These are phyloP conservation scores for Pestalotiopsis sp. DNA, from an alignment of 2,329 filamentous ascomycete species.

Conservation along the genomic window DNA sequence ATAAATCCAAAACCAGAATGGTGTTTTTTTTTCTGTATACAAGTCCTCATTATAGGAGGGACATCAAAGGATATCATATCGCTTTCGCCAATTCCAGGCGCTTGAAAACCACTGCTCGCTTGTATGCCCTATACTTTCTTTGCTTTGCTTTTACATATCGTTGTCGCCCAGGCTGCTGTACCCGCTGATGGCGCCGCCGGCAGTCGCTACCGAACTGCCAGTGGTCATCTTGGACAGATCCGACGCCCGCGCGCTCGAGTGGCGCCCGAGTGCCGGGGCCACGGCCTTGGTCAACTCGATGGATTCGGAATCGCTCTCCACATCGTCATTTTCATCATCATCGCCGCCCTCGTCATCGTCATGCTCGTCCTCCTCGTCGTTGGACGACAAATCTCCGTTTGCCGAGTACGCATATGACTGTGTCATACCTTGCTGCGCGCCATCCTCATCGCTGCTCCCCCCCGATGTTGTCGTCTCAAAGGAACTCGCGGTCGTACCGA, in stretches of 20 bases:
- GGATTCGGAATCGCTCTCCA: conserved; percentile 69
- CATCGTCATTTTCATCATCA: conserved; percentile 72
- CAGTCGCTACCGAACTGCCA: conserved; percentile 78
- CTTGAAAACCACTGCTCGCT: neutral
- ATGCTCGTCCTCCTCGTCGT: conserved; percentile 86
- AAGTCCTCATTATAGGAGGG: neutral
- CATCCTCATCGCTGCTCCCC: conserved; percentile 18
- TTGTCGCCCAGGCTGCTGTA: conserved; percentile 58
- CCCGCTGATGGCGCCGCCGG: conserved; percentile 70
- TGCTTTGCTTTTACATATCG: neutral
- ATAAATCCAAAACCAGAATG: neutral
- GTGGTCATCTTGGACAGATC: conserved; percentile 85
- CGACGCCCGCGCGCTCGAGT: conserved; percentile 74
- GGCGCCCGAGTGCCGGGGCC: conserved; percentile 56
- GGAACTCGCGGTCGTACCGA: conserved; percentile 46
- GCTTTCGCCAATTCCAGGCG: conserved; percentile 2
- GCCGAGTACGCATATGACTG: conserved; percentile 71
- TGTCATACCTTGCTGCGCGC: conserved; percentile 16
- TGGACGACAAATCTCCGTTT: conserved; percentile 78
- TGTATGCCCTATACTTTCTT: neutral
- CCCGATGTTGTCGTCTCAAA: conserved; percentile 25
- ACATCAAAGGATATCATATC: conserved; percentile 12
- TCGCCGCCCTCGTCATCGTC: conserved; percentile 71
- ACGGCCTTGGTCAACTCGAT: conserved; percentile 72
- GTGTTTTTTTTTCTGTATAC: neutral